phyloP scores from a whole-genome alignment of 192 early-diverging fungal genomes.

The Coemansia sp. region DNA sequence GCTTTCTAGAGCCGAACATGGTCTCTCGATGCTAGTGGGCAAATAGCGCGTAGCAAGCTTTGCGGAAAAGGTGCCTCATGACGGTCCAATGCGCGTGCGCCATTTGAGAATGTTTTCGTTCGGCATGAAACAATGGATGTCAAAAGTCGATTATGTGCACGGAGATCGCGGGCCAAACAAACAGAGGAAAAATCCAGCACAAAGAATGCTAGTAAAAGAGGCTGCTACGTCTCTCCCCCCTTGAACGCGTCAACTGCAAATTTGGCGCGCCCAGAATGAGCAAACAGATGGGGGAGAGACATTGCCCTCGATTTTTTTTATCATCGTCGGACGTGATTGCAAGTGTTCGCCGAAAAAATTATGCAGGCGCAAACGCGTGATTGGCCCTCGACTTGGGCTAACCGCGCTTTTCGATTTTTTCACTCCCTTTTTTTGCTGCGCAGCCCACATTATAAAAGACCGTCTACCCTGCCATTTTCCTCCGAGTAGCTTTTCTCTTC shows the following conservation, averaged over 20 bases:
- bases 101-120: neutral
- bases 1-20: neutral
- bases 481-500: neutral
- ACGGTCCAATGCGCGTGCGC: neutral
- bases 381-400: neutral
- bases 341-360: neutral
- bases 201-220: conserved; percentile 17
- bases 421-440: neutral
- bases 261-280: neutral
- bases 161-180: conserved; percentile 12
- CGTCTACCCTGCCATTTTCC: neutral
- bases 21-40: neutral
- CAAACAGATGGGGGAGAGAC: neutral
- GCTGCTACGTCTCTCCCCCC: neutral
- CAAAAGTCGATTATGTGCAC: conserved; percentile 4
- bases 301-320: conserved; percentile 5
- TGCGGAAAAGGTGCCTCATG: neutral
- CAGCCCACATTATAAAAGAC: neutral
- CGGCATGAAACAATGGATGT: neutral
- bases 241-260: conserved; percentile 1
- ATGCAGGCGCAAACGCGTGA: conserved; percentile 1
- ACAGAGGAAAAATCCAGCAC: conserved; percentile 1
- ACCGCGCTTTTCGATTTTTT: neutral
- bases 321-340: neutral
- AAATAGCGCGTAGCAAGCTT: neutral